phyloP scores from a whole-genome alignment of 176 grass and related monocot genomes.

The Otatea glauca region DNA sequence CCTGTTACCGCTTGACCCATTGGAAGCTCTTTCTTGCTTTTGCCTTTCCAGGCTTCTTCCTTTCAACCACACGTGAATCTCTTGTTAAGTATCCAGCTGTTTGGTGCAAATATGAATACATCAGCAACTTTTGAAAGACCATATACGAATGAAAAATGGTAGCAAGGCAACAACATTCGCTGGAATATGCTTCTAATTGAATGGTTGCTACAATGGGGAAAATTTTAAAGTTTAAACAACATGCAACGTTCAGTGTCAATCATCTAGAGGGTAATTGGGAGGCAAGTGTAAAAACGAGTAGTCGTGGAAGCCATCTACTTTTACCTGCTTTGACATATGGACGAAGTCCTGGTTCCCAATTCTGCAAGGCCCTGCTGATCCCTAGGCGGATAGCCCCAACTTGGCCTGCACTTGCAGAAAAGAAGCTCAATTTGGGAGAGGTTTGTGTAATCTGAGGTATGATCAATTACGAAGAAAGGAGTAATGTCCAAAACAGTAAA shows the following conservation, averaged over 20 bases:
- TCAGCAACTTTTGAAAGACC: constrained; percentile 18
- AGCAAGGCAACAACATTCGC: not conserved
- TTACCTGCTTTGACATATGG: constrained; percentile 97
- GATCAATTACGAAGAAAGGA: no score
- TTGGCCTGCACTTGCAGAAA: constrained; percentile 62
- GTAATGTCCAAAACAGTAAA: not conserved
- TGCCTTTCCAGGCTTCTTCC: constrained; percentile 92
- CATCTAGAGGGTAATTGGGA: not conserved
- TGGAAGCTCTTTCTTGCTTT: constrained; percentile 99
- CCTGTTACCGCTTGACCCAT: constrained; percentile 97
- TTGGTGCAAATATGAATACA: constrained; percentile 14
- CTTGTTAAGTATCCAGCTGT: constrained; percentile 91
- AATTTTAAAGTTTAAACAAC: not conserved
- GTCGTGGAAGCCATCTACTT: not conserved
- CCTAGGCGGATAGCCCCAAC: constrained; percentile 91
- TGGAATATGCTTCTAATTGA: not conserved
- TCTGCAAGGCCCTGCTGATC: constrained; percentile 93
- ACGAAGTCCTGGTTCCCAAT: constrained; percentile 81
- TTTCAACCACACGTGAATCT: constrained; percentile 87
- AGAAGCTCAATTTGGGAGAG: not conserved
- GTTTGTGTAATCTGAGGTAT: not conserved
- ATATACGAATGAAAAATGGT: constrained; percentile 12
- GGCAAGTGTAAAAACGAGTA: not conserved
- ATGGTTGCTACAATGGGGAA: not conserved
- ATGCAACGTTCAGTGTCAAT: not conserved